Evolutionary conservation across 192 early-diverging fungal genomes (phyloP).

Genomic region (Funneliformis mosseae): DNA sequence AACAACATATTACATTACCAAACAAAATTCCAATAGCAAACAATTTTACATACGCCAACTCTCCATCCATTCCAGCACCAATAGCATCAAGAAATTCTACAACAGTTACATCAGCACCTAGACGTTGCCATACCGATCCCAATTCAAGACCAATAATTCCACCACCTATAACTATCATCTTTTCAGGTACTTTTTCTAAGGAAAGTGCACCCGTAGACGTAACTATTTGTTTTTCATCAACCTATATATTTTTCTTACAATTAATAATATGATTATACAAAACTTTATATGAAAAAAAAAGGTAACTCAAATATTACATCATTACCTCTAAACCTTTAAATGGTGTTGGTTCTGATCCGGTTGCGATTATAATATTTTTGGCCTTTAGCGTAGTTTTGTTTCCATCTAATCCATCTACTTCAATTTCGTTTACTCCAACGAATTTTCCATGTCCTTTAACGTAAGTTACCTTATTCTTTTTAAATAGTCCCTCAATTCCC

Average conservation of each 20-base stretch:
- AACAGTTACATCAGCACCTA: slow-evolving; percentile 93
- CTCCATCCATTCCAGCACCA: slow-evolving; percentile 96
- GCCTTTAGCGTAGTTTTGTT: slow-evolving; percentile 70
- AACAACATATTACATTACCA: not conserved
- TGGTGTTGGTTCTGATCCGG: slow-evolving; percentile 90
- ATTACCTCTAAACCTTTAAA: slow-evolving; percentile 86
- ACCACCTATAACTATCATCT: slow-evolving; percentile 98
- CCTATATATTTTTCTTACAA: slow-evolving; percentile 30
- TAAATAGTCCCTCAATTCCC: slow-evolving; percentile 93
- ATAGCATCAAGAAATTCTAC: slow-evolving; percentile 93
- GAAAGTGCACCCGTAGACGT: slow-evolving; percentile 98
- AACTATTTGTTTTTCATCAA: slow-evolving; percentile 96
- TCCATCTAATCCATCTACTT: slow-evolving; percentile 82
- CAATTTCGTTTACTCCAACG: slow-evolving; percentile 74
- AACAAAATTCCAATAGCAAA: too few relatives aligned
- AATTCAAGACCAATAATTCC: slow-evolving; percentile 99
- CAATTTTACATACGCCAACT: slow-evolving; percentile 72
- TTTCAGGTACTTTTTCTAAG: slow-evolving; percentile 92
- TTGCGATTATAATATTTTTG: slow-evolving; percentile 98
- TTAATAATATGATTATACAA: not conserved
- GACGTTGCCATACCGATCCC: slow-evolving; percentile 96
- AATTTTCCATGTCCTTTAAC: slow-evolving; percentile 90
- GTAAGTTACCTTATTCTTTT: slow-evolving; percentile 98
- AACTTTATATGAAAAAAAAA: not conserved
- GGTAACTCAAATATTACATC: too few relatives aligned